Percentiles rank a stretch among this genome's conserved stretches.
Conservation (phyloP, 345 rosid species). For the Euclidium syriacum region DNA sequence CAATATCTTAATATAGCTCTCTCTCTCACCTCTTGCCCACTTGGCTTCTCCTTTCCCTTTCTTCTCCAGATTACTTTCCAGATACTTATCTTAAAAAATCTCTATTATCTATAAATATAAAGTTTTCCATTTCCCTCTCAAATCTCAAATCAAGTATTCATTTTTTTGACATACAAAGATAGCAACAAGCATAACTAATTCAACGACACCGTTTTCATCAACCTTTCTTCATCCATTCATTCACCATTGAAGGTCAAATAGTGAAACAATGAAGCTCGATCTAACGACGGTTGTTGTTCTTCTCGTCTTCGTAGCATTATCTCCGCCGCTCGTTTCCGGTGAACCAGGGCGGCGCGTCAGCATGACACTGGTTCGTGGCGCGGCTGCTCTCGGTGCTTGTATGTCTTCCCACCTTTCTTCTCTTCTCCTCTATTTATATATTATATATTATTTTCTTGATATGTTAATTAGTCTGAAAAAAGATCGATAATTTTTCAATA, state of each 20-base stretch:
- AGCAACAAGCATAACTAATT: not conserved
- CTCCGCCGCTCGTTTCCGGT: constrained; percentile 33
- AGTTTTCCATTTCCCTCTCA: constrained; percentile 16
- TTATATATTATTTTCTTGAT: not conserved
- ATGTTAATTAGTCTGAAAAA: not conserved
- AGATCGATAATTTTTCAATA: not conserved
- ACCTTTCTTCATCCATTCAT: not conserved
- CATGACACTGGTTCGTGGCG: constrained; percentile 72
- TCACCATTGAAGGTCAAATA: not conserved
- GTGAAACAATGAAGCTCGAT: constrained; percentile 5
- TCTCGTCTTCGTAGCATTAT: constrained; percentile 22
- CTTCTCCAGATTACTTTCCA: constrained; percentile 13
- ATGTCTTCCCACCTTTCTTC: constrained; percentile 21
- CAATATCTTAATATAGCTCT: constrained; percentile 4
- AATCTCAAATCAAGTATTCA: not conserved
- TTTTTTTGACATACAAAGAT: not conserved
- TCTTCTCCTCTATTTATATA: not conserved
- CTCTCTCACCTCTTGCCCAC: constrained; percentile 22
- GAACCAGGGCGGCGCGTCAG: constrained; percentile 27
- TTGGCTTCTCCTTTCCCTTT: constrained; percentile 28
- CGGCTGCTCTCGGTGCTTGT: constrained; percentile 66
- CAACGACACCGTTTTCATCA: not conserved
- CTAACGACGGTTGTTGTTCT: constrained; percentile 16
- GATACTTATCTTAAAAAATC: not conserved
- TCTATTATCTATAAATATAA: not conserved